Percentiles rank a stretch among this genome's conserved stretches.
Evolutionary conservation across 1,139 yeast genomes (phyloP).

Genomic region (Blastobotrys apis): DNA sequence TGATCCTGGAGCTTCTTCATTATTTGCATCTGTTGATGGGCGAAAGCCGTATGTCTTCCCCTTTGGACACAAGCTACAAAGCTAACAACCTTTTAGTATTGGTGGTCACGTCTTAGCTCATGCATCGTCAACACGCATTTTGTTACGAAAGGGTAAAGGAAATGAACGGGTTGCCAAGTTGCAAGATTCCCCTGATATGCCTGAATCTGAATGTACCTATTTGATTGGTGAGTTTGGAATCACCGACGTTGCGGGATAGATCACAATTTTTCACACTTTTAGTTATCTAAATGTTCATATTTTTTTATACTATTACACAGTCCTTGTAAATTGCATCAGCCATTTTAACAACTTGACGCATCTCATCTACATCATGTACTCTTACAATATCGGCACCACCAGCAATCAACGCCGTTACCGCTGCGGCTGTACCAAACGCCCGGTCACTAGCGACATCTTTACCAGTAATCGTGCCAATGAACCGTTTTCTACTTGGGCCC

Average conservation of each 20-base stretch:
- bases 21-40: constrained; percentile 62
- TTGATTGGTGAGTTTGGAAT: constrained; percentile 52
- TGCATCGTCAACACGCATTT: constrained; percentile 58
- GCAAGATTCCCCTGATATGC: constrained; percentile 62
- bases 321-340: constrained; percentile 71
- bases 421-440: constrained; percentile 71
- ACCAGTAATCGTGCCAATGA: constrained; percentile 67
- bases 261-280: background rate
- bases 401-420: constrained; percentile 68
- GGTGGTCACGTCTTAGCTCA: constrained; percentile 65
- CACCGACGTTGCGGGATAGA: constrained; percentile 38
- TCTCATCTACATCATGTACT: constrained; percentile 77
- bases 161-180: constrained; percentile 60
- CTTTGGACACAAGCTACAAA: background rate
- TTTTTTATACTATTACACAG: background rate
- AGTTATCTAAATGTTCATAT: background rate
- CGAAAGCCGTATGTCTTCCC: constrained; percentile 46
- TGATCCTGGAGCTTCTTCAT: constrained; percentile 64
- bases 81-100: constrained; percentile 30
- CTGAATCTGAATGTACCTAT: constrained; percentile 54
- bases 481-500: constrained; percentile 86
- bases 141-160: constrained; percentile 55
- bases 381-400: constrained; percentile 78
- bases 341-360: constrained; percentile 56
- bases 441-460: constrained; percentile 50